phyloP scores from a whole-genome alignment of 257 asterid species.

The Ballota nigra region DNA sequence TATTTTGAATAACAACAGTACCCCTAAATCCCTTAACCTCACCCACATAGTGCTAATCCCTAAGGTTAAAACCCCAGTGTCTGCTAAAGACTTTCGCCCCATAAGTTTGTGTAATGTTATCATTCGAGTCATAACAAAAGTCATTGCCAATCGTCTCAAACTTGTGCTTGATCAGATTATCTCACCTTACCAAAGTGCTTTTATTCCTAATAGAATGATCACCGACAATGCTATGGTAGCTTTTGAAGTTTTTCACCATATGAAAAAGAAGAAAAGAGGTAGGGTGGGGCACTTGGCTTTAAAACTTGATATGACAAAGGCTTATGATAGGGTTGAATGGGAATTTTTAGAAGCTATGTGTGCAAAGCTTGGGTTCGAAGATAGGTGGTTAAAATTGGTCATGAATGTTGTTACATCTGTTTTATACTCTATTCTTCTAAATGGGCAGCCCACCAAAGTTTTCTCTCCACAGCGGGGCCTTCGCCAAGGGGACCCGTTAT shows the following conservation, averaged over 20 bases:
- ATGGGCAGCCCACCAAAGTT: background rate
- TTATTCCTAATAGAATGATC: background rate
- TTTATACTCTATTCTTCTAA: background rate
- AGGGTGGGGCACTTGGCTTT: background rate
- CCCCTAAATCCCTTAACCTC: too few species aligned
- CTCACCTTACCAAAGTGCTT: background rate
- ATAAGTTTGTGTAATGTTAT: too few species aligned
- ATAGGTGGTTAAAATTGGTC: background rate
- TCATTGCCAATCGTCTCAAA: too few species aligned
- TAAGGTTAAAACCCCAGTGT: too few species aligned
- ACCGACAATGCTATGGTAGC: background rate
- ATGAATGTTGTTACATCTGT: background rate
- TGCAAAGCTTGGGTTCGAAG: background rate
- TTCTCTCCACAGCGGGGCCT: background rate
- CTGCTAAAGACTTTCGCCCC: too few species aligned
- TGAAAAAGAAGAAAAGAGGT: background rate
- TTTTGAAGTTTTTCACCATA: too few species aligned
- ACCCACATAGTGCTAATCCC: too few species aligned
- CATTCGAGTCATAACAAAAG: too few species aligned
- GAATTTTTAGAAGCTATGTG: background rate
- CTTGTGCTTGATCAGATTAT: too few species aligned
- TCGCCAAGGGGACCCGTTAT: background rate
- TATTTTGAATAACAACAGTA: too few species aligned
- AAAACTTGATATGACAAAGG: background rate
- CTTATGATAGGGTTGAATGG: background rate